Conservation (phyloP, 192 early-diverging fungal species). For the Jimgerdemannia lactiflua region DNA sequence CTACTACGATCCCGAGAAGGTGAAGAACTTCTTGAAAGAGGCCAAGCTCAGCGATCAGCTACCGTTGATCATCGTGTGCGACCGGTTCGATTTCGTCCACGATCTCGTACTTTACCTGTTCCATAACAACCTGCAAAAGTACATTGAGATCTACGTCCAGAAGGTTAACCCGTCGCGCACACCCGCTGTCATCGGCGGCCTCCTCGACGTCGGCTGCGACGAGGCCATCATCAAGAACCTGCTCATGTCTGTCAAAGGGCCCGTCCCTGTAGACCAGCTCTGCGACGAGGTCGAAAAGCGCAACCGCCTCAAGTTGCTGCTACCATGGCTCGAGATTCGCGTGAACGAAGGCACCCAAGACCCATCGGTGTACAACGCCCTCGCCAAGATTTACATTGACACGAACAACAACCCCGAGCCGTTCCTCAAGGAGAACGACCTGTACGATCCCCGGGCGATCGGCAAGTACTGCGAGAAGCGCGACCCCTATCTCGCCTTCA, state of each 20-base stretch:
- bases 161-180: constrained; percentile 95
- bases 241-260: constrained; percentile 77
- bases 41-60: constrained; percentile 94
- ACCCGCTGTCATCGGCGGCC: constrained; percentile 93
- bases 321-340: constrained; percentile 92
- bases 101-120: constrained; percentile 96
- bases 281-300: constrained; percentile 94
- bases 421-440: constrained; percentile 85
- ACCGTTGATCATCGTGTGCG: constrained; percentile 98
- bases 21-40: constrained; percentile 99
- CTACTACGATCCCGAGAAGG: constrained; percentile 96
- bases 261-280: constrained; percentile 82
- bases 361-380: constrained; percentile 91
- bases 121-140: constrained; percentile 91
- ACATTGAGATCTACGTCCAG: constrained; percentile 99
- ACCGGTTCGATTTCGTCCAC: constrained; percentile 96
- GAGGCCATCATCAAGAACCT: constrained; percentile 91
- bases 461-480: constrained; percentile 99
- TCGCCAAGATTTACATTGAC: constrained; percentile 99
- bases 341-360: constrained; percentile 88
- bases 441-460: constrained; percentile 88
- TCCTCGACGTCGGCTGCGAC: constrained; percentile 98
- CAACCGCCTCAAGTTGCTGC: constrained; percentile 92
- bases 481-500: constrained; percentile 93
- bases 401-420: constrained; percentile 98